These are phyloP conservation scores for Sapria himalayana DNA, from an alignment of 345 rosid species.

Conservation along the genomic window DNA sequence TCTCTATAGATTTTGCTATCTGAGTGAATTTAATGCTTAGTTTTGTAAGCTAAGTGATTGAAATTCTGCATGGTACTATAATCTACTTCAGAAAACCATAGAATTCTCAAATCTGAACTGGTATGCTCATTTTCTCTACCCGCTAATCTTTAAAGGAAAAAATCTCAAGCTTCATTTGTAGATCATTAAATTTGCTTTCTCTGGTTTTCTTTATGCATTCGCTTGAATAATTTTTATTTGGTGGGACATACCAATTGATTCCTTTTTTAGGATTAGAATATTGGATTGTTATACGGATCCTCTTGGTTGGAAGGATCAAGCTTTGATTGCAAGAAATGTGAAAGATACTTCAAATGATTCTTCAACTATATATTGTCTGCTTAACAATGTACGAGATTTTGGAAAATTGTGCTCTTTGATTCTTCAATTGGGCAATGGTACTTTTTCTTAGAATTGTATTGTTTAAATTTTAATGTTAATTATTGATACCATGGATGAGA, in stretches of 20 bases:
- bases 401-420: conserved; percentile 30
- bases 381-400: conserved; percentile 40
- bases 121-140: too few species aligned
- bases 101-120: too few species aligned
- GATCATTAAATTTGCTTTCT: background rate
- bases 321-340: conserved; percentile 9
- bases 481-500: background rate
- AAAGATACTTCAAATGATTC: conserved; percentile 11
- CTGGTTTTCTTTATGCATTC: background rate
- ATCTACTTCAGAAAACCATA: too few species aligned
- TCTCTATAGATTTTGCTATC: too few species aligned
- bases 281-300: conserved; percentile 87
- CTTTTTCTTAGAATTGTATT: too few species aligned
- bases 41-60: too few species aligned
- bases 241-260: background rate
- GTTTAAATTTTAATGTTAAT: background rate
- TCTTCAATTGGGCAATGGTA: conserved; percentile 62
- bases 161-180: too few species aligned
- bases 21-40: too few species aligned
- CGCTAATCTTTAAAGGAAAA: too few species aligned
- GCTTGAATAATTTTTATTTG: background rate
- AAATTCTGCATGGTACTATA: too few species aligned
- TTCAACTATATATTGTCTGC: conserved; percentile 12
- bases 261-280: conserved; percentile 34
- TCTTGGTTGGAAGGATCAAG: conserved; percentile 50